Base-by-base conservation (phyloP, 2,329 filamentous ascomycete species). In the Hysterium pulicare region DNA sequence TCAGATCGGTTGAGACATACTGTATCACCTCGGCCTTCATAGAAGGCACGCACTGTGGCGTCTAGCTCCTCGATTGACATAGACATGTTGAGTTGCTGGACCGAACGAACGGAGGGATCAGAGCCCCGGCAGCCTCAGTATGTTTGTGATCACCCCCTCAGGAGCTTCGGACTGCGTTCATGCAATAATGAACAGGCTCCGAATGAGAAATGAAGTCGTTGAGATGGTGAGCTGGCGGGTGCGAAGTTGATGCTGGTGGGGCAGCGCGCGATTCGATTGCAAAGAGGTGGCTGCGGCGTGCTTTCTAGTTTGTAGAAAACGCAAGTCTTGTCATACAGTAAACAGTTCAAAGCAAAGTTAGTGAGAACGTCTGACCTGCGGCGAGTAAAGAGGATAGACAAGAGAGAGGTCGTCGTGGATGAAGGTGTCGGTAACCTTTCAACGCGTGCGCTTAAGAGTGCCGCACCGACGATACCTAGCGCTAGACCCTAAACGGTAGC, bases 41-140 rank as follows among this genome's bases (percentile, higher is more conserved):
- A 98, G 74, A 98, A 97, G 75, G 88, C 83, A 69, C 87, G 90
- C 78, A 97, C 91, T 56, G 90, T 93, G 71, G 79, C 84, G 81
- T 98, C 93, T 76, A 98, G 83, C 82, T 98, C 93, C 71, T 86
- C 83, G 71, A 98, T 91, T 62, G 86, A 79, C 67, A 81, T 71
- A 59, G 80, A 79, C 80, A 83, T 84, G 52, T 50, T 66, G 64
- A 54, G 57, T 51, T 44, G 55, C 50, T 54, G 51, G 48, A 54
- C 26, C 15, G 22, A 20, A 31, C 21, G 10, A 21, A 39, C 54
- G 46, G 49, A 44, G 59, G 58, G 59, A 59, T 53, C 50, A 53
- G 61, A 59, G 61, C 60, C 61, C 61, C 52, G 48, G 53, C 50
- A 56, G 59, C 51, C 53, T 59, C 26, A 44, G 37, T 38, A 31